Percentiles rank a stretch among this genome's conserved stretches.
phyloP scores from a whole-genome alignment of 2,329 filamentous ascomycete species.

The Colletotrichum trifolii region DNA sequence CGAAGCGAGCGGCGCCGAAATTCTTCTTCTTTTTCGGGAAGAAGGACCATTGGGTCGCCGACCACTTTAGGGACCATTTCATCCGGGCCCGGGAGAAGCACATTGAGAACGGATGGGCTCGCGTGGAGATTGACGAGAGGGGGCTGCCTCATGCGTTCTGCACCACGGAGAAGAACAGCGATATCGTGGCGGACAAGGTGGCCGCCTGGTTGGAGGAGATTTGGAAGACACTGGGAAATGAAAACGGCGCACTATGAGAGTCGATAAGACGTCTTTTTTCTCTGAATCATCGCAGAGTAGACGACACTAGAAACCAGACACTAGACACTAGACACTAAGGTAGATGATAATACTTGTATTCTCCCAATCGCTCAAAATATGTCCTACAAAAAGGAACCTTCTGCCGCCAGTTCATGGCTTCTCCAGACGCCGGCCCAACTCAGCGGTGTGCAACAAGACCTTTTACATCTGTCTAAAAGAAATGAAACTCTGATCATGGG shows the following conservation, averaged over 20 bases:
- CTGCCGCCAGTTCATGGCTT: not conserved
- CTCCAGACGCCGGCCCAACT: not conserved
- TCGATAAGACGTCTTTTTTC: not conserved
- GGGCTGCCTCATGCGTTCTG: conserved; percentile 72
- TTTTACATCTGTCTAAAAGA: not conserved
- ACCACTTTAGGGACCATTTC: conserved; percentile 66
- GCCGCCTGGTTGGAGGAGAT: conserved; percentile 33
- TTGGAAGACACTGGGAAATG: conserved; percentile 12
- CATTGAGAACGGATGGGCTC: conserved; percentile 52
- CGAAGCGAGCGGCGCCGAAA: conserved; percentile 49
- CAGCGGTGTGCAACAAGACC: not conserved
- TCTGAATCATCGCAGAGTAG: no score
- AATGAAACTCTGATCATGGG: no score
- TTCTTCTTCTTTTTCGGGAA: conserved; percentile 71
- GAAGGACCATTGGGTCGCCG: conserved; percentile 72
- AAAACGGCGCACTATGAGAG: not conserved
- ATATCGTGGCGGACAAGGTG: conserved; percentile 24
- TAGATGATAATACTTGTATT: conserved; percentile 10
- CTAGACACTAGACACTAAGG: conserved; percentile 19
- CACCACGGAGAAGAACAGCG: conserved; percentile 44
- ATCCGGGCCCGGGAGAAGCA: conserved; percentile 55
- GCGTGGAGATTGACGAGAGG: conserved; percentile 65
- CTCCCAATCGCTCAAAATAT: not conserved
- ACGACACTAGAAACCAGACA: not conserved
- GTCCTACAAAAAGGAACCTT: not conserved